These are phyloP conservation scores for Exophiala xenobiotica DNA, from an alignment of 2,329 filamentous ascomycete genomes.

Conservation along the genomic window DNA sequence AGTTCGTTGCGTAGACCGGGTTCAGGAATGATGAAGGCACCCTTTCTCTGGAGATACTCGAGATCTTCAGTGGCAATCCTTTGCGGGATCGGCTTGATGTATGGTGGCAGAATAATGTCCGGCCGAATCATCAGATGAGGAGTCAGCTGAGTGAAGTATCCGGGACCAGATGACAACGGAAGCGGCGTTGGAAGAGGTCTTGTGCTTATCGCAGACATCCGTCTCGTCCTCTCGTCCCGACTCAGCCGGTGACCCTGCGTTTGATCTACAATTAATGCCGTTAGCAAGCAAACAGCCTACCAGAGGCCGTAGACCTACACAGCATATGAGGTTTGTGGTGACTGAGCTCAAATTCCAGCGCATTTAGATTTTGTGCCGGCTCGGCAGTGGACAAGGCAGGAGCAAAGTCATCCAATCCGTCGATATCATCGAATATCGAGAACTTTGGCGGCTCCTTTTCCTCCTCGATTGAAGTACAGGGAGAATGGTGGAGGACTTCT, in stretches of 20 bases:
- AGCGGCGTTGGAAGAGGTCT: conserved; percentile 40
- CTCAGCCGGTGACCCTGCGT: conserved; percentile 46
- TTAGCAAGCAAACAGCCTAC: neutral
- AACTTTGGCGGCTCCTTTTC: conserved; percentile 27
- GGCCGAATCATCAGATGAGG: conserved; percentile 51
- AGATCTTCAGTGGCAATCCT: conserved; percentile 80
- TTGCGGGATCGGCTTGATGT: conserved; percentile 74
- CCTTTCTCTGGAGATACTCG: conserved; percentile 78
- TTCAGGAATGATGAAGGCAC: conserved; percentile 74
- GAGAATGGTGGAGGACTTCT: conserved; percentile 24
- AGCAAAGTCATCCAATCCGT: conserved; percentile 26
- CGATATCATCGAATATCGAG: conserved; percentile 33
- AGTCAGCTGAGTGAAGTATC: conserved; percentile 49
- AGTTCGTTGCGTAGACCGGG: conserved; percentile 73
- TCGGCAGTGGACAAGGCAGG: conserved; percentile 5
- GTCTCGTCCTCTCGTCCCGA: conserved; percentile 47
- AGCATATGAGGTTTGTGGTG: conserved; percentile 64
- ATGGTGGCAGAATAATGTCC: conserved; percentile 58
- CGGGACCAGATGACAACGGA: conserved; percentile 32
- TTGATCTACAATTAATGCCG: conserved; percentile 44
- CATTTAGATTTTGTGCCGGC: conserved; percentile 16
- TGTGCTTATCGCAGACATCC: conserved; percentile 44
- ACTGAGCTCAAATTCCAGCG: conserved; percentile 47
- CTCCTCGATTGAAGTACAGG: conserved; percentile 26
- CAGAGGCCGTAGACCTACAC: conserved; percentile 49